These are phyloP conservation scores for Globisporangium megalacanthum DNA, from an alignment of 352 stramenopile genomes.

Conservation along the genomic window DNA sequence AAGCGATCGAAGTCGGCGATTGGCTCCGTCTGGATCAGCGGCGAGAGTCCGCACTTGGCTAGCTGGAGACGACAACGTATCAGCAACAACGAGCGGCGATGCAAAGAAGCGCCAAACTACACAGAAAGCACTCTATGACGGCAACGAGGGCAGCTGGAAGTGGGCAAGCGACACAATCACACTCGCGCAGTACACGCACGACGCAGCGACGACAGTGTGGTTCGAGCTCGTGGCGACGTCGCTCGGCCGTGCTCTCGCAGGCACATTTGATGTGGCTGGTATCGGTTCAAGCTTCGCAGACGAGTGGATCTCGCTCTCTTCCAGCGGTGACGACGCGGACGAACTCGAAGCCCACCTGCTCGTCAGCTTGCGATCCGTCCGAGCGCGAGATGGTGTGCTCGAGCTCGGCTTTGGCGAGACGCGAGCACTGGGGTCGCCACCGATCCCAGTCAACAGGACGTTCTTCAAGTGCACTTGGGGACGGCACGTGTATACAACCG, in stretches of 20 bases:
- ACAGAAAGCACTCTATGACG: background rate
- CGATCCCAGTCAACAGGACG: conserved; percentile 1
- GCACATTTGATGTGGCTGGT: background rate
- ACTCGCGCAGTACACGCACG: background rate
- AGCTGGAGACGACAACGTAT: background rate
- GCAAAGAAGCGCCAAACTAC: conserved; percentile 4
- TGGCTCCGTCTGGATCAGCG: conserved; percentile 5
- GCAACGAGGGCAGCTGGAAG: conserved; percentile 8
- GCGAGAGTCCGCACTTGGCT: conserved; percentile 12
- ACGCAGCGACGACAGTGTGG: background rate
- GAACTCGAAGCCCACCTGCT: conserved; percentile 1
- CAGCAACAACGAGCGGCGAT: no score
- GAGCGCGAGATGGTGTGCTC: conserved; percentile 1
- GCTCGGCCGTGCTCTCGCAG: background rate
- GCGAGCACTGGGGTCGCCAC: background rate
- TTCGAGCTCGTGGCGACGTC: conserved; percentile 6
- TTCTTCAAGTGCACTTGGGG: conserved; percentile 9
- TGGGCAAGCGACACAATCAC: conserved; percentile 25
- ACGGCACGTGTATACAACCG: conserved; percentile 2
- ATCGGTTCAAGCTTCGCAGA: background rate
- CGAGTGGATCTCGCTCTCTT: conserved; percentile 5
- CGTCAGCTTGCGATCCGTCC: background rate
- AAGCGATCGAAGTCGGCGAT: background rate
- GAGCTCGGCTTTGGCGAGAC: conserved; percentile 1
- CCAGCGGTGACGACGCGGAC: no score